Evolutionary conservation across 306 rosid genomes (phyloP).

Genomic region (Fagus sylvatica): DNA sequence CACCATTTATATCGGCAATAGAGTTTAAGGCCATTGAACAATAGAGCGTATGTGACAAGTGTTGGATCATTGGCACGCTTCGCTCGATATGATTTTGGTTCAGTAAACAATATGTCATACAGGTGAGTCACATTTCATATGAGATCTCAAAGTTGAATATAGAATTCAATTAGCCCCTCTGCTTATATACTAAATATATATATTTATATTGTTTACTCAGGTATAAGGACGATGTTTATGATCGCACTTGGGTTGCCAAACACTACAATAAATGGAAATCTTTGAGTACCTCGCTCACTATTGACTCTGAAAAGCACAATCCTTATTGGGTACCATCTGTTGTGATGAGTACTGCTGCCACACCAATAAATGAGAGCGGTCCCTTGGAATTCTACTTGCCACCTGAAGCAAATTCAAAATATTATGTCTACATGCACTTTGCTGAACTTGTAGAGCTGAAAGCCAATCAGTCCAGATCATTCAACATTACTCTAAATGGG

Average conservation of each 20-base stretch:
- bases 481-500: constrained; percentile 40
- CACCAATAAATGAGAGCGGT: neutral
- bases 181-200: neutral
- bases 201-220: constrained; percentile 32
- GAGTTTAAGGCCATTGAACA: constrained; percentile 45
- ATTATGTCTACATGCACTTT: constrained; percentile 51
- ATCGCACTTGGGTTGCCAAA: constrained; percentile 45
- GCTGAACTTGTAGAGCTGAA: constrained; percentile 42
- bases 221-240: constrained; percentile 39
- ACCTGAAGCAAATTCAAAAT: neutral
- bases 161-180: no score
- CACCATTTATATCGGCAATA: constrained; percentile 57
- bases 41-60: constrained; percentile 14
- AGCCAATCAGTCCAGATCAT: constrained; percentile 37
- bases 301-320: neutral
- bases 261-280: neutral
- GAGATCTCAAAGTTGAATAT: neutral
- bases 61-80: constrained; percentile 21
- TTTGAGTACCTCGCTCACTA: constrained; percentile 5
- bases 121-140: constrained; percentile 36
- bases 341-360: constrained; percentile 46
- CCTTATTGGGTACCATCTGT: neutral
- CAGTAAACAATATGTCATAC: constrained; percentile 23
- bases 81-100: constrained; percentile 31
- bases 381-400: neutral